Percentiles rank a stretch among this genome's conserved stretches.
Conservation (phyloP, 164 flowering plant genomes). For the Akebia trifoliata region DNA sequence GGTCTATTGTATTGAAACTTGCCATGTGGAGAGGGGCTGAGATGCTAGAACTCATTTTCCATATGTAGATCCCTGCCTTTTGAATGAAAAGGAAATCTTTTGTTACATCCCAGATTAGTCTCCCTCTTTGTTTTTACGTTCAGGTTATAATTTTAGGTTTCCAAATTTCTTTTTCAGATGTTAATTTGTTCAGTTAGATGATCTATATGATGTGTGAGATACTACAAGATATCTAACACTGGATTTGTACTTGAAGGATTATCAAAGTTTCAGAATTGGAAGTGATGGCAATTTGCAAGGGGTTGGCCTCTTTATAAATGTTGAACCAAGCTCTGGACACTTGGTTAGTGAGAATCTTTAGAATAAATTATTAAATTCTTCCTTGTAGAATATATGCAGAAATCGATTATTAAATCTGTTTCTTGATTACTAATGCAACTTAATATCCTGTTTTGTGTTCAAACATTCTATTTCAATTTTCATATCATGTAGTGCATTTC, state of each 20-base stretch:
- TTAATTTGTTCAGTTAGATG: not conserved
- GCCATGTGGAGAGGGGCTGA: not conserved
- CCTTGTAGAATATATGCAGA: not conserved
- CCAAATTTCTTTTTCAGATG: not conserved
- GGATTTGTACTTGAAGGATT: slow-evolving; percentile 53
- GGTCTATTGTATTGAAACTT: not conserved
- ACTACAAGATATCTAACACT: slow-evolving; percentile 1
- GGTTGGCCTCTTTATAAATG: slow-evolving; percentile 76
- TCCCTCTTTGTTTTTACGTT: not conserved
- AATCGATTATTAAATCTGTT: not conserved
- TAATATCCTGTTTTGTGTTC: too few species aligned
- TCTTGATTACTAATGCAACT: not conserved
- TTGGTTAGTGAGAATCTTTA: slow-evolving; percentile 48
- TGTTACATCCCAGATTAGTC: not conserved
- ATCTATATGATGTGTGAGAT: not conserved
- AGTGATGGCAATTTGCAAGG: slow-evolving; percentile 96
- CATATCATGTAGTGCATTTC: too few species aligned
- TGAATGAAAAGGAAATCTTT: not conserved
- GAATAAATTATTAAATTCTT: not conserved
- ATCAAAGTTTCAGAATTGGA: slow-evolving; percentile 87
- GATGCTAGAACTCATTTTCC: too few species aligned
- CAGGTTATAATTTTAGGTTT: too few species aligned
- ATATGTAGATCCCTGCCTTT: not conserved
- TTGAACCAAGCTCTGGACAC: slow-evolving; percentile 78
- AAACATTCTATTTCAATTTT: too few species aligned